phyloP scores from a whole-genome alignment of 345 rosid genomes.

The Mangifera indica region DNA sequence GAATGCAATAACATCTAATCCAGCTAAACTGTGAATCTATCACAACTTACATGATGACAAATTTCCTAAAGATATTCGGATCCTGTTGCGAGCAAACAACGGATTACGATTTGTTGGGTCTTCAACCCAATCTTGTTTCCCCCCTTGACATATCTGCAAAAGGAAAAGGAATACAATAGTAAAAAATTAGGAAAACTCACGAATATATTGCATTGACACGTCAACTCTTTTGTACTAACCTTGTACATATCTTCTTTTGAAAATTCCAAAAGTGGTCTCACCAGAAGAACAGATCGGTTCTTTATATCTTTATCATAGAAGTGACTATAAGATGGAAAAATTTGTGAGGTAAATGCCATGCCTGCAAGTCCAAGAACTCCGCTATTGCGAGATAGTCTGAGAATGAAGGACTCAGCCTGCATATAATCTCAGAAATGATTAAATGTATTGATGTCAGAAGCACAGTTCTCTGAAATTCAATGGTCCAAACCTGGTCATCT shows the following conservation, averaged over 20 bases:
- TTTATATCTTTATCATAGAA: conserved; percentile 31
- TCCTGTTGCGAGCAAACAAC: conserved; percentile 80
- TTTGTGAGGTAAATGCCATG: conserved; percentile 73
- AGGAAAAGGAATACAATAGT: not conserved
- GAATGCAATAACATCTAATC: not conserved
- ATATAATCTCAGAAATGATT: conserved; percentile 30
- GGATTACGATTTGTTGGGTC: conserved; percentile 82
- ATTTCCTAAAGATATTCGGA: conserved; percentile 59
- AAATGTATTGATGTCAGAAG: not conserved
- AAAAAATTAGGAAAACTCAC: not conserved
- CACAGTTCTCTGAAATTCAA: not conserved
- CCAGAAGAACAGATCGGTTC: conserved; percentile 56
- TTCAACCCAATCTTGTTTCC: conserved; percentile 64
- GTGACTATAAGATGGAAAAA: conserved; percentile 42
- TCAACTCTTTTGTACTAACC: conserved; percentile 36
- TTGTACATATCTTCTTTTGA: conserved; percentile 78
- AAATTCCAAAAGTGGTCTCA: conserved; percentile 74
- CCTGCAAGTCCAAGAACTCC: conserved; percentile 98
- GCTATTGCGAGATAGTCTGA: conserved; percentile 84
- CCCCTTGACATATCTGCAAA: conserved; percentile 65
- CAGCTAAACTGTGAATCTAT: conserved; percentile 7
- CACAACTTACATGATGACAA: conserved; percentile 59
- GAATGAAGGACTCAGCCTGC: conserved; percentile 90
- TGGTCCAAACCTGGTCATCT: conserved; percentile 74
- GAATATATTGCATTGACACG: not conserved